Evolutionary conservation across 192 early-diverging fungal species (phyloP), one percentile per base, ranked within the genome.

Genomic region (Linnemannia elongata): DNA sequence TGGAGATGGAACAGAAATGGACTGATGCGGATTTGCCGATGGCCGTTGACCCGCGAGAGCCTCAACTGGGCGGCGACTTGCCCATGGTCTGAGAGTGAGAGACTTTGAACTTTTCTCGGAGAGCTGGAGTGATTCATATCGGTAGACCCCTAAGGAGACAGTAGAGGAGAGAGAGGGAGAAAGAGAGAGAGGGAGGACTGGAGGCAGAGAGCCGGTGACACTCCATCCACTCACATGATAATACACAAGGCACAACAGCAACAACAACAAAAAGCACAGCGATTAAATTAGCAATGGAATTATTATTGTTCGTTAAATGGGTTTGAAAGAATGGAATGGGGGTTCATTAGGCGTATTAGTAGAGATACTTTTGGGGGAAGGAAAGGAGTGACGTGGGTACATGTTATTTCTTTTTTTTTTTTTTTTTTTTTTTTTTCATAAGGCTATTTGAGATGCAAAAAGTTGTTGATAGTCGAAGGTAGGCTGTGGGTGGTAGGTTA

Each of bases 1-100:
- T 76, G 3, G 66, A 80, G 52, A 80, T 80, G 79, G 83, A 86
- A 42, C 78, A 86, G 30, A 76, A 86, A 47, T 86, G 83, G 83
- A 68, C 55, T 15, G 78, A 80, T 73, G 69, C 57, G 45, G 79
- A 86, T 57, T 35, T 78, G 36, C 77, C 72, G 18, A 45, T 60
- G 33, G 77, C 77, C 13, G 24, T 41, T 9, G 80, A 82, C 60
- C 63, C 57, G 5, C 33, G 39, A 30, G 72, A 81, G 20, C n/a
- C 70, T 6, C 20, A 71, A 39, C 39, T 72, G 13, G 70, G 70
- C 36, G 70, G 70, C 20, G 70, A 72, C 41, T 42, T 72, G 70
- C 70, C 49, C 49, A 52, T 52, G 49, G 49, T 52, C 49, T 52
- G 49, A 52, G 15, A 52, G 49, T 52, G 15, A 52, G 49, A 52